Percentiles rank a stretch among this genome's conserved stretches.
Evolutionary conservation across 345 rosid species (phyloP).

Genomic region (Eucalyptus decipiens): DNA sequence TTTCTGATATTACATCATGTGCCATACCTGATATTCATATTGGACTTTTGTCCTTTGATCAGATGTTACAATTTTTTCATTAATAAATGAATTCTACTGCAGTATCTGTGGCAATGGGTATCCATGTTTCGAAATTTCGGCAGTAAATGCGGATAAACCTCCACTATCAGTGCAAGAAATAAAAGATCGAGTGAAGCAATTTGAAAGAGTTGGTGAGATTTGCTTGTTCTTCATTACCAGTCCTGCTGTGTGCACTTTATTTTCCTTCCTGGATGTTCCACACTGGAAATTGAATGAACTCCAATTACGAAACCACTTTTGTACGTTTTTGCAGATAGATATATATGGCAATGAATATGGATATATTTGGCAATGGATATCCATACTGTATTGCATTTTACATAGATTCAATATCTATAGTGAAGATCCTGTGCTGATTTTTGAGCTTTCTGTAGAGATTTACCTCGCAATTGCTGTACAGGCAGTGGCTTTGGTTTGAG

Average conservation of each 20-base stretch:
- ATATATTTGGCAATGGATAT: not conserved
- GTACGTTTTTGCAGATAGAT: not conserved
- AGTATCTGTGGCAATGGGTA: constrained; percentile 57
- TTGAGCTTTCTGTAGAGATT: not conserved
- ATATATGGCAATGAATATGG: not conserved
- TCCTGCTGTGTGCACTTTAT: not conserved
- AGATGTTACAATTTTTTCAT: not conserved
- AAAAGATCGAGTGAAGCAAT: constrained; percentile 71
- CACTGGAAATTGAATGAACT: not conserved
- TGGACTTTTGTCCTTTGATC: not conserved
- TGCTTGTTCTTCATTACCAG: not conserved
- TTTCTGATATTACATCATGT: not conserved
- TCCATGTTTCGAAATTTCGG: constrained; percentile 90
- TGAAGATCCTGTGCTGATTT: not conserved
- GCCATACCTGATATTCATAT: not conserved
- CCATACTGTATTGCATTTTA: not conserved
- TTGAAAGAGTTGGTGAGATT: constrained; percentile 57
- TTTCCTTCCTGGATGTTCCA: not conserved
- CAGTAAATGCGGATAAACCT: constrained; percentile 93
- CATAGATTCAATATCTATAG: not conserved
- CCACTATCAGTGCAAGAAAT: constrained; percentile 57
- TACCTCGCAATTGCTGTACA: not conserved
- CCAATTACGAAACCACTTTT: not conserved
- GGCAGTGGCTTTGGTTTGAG: not conserved
- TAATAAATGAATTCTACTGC: not conserved